phyloP scores from a whole-genome alignment of 2,329 filamentous ascomycete genomes.

The Hypoxylon sp. region DNA sequence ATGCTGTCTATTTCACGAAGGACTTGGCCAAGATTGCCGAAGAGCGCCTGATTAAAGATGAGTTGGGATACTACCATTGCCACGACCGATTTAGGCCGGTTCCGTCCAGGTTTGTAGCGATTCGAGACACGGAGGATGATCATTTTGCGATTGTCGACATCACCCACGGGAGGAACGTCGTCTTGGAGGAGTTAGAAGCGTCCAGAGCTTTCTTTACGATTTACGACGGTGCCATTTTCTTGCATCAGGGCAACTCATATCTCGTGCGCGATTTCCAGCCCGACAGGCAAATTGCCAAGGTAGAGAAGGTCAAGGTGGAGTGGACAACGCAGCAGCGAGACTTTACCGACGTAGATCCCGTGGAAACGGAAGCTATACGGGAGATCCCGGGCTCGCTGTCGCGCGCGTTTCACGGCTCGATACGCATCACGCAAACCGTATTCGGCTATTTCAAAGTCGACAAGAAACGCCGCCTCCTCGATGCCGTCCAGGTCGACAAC shows the following conservation, averaged over 20 bases:
- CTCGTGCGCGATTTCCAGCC: constrained; percentile 88
- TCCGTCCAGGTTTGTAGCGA: constrained; percentile 83
- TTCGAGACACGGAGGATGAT: constrained; percentile 87
- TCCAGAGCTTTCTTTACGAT: constrained; percentile 94
- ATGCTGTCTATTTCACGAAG: constrained; percentile 79
- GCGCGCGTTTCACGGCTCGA: constrained; percentile 83
- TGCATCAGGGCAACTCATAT: constrained; percentile 95
- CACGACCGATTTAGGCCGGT: constrained; percentile 86
- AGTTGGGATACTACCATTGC: constrained; percentile 86
- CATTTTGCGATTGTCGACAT: constrained; percentile 94
- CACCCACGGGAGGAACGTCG: constrained; percentile 80
- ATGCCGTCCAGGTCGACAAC: constrained; percentile 92
- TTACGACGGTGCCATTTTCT: constrained; percentile 95
- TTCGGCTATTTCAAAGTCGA: constrained; percentile 99
- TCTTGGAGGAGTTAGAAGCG: constrained; percentile 95
- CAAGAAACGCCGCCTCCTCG: constrained; percentile 81
- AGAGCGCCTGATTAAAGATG: constrained; percentile 77
- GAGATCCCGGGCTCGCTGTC: constrained; percentile 68
- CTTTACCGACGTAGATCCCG: constrained; percentile 91
- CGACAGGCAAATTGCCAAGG: constrained; percentile 82
- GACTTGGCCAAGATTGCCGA: constrained; percentile 74
- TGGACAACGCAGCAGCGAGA: constrained; percentile 95
- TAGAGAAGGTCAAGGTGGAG: constrained; percentile 88
- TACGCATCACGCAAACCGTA: constrained; percentile 86
- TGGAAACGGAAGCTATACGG: constrained; percentile 89